Evolutionary conservation across 2,329 filamentous ascomycete genomes (phyloP).

Genomic region (Neopestalotiopsis sp.): DNA sequence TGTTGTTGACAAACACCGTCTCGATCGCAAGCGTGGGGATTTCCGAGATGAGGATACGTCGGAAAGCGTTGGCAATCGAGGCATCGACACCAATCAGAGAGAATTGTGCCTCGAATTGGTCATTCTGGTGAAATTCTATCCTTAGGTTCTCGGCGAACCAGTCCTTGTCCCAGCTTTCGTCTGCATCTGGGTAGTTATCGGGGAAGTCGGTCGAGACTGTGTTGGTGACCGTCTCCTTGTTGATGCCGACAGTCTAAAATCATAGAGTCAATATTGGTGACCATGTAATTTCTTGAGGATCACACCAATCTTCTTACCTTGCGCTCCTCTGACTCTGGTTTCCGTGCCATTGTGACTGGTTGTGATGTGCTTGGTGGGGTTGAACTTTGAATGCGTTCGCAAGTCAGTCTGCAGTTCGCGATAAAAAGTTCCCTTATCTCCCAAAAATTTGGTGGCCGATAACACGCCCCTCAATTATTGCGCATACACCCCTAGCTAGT

Average conservation of each 20-base stretch:
- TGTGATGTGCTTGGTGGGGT: slow-evolving; percentile 29
- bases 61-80: slow-evolving; percentile 94
- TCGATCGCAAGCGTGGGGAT: slow-evolving; percentile 95
- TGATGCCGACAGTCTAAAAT: slow-evolving; percentile 79
- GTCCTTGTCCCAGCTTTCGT: slow-evolving; percentile 78
- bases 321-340: slow-evolving; percentile 32
- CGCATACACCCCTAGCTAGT: slow-evolving; percentile 24
- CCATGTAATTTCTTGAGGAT: too few species aligned
- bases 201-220: slow-evolving; percentile 91
- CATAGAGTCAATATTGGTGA: slow-evolving; percentile 21
- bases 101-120: slow-evolving; percentile 79
- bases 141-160: slow-evolving; percentile 73
- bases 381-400: slow-evolving; percentile 12
- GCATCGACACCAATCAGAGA: slow-evolving; percentile 92
- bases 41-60: slow-evolving; percentile 92
- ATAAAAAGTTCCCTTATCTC: slow-evolving; percentile 22
- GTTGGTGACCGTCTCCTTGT: slow-evolving; percentile 88
- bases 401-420: slow-evolving; percentile 19
- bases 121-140: slow-evolving; percentile 85
- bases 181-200: slow-evolving; percentile 87
- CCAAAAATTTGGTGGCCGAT: slow-evolving; percentile 23
- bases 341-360: slow-evolving; percentile 33
- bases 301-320: slow-evolving; percentile 26
- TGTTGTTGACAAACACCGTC: slow-evolving; percentile 90
- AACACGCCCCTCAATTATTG: slow-evolving; percentile 17